Conservation (phyloP, 768 basidiomycete genomes). For the Mycena galopus region DNA sequence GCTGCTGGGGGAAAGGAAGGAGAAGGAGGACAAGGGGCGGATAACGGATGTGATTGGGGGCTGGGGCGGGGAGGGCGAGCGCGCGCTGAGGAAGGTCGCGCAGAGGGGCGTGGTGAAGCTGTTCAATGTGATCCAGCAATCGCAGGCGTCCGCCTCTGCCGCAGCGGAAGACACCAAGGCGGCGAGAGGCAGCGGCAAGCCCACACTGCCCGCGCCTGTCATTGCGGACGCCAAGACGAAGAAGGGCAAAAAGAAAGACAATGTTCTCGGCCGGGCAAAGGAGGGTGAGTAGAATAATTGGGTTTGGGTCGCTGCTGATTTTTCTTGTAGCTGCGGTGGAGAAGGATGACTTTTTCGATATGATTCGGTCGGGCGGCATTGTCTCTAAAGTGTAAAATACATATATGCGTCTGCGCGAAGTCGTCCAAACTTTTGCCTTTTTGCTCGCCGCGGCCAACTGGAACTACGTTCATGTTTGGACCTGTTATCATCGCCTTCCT, state of each 20-base stretch:
- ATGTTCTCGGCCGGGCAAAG: slow-evolving; percentile 66
- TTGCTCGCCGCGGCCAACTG: no score
- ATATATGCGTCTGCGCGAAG: no score
- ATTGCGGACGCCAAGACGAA: slow-evolving; percentile 60
- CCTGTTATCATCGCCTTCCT: slow-evolving; percentile 11
- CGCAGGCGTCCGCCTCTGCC: slow-evolving; percentile 69
- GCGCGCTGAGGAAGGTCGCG: slow-evolving; percentile 83
- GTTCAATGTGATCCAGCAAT: slow-evolving; percentile 89
- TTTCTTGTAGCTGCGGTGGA: slow-evolving; percentile 63
- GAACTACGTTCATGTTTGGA: not conserved
- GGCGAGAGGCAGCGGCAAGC: slow-evolving; percentile 78
- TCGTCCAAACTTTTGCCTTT: no score
- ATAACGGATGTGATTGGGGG: slow-evolving; percentile 84
- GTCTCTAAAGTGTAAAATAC: slow-evolving; percentile 73
- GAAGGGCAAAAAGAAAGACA: slow-evolving; percentile 61
- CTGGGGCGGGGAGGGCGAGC: slow-evolving; percentile 89
- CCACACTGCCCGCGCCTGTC: slow-evolving; percentile 75
- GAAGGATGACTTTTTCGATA: slow-evolving; percentile 84
- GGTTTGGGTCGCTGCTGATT: slow-evolving; percentile 17
- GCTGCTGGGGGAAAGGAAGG: slow-evolving; percentile 78
- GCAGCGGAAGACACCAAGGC: slow-evolving; percentile 71
- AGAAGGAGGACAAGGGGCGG: slow-evolving; percentile 77
- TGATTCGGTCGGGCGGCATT: slow-evolving; percentile 85
- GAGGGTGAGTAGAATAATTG: slow-evolving; percentile 58
- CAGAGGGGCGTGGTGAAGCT: slow-evolving; percentile 91